phyloP scores from a whole-genome alignment of 805 yeast genomes.

The Martiniozyma abietophila region DNA sequence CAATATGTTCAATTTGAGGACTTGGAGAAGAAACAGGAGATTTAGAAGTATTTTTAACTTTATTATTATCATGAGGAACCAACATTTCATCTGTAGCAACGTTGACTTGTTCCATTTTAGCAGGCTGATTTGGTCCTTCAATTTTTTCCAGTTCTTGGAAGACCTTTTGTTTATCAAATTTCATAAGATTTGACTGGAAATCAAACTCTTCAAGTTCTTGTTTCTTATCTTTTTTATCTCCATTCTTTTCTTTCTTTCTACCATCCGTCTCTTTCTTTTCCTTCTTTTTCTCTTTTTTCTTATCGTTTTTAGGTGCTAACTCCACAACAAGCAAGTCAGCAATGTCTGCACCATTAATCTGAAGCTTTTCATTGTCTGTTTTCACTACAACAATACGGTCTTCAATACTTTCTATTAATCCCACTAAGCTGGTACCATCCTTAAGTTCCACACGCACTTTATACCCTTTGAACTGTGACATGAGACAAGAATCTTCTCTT shows the following conservation, averaged over 20 bases:
- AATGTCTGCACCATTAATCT: slow-evolving; percentile 30
- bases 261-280: slow-evolving; percentile 9
- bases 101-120: slow-evolving; percentile 55
- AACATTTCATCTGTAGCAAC: slow-evolving; percentile 71
- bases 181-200: slow-evolving; percentile 69
- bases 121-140: slow-evolving; percentile 45
- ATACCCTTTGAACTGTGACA: slow-evolving; percentile 38
- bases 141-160: slow-evolving; percentile 63
- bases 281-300: slow-evolving; percentile 15
- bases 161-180: slow-evolving; percentile 73
- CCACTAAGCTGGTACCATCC: slow-evolving; percentile 22
- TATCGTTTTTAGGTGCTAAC: slow-evolving; percentile 32
- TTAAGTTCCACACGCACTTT: slow-evolving; percentile 36
- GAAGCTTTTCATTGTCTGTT: not conserved
- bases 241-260: slow-evolving; percentile 3
- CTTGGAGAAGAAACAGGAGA: not conserved
- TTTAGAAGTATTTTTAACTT: not conserved
- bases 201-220: slow-evolving; percentile 60
- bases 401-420: slow-evolving; percentile 18
- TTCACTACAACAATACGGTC: slow-evolving; percentile 21
- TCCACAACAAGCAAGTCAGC: slow-evolving; percentile 48
- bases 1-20: no score
- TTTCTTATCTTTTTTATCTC: slow-evolving; percentile 28
- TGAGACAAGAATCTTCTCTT: no score
- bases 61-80: not conserved